Percentiles rank a stretch among this genome's conserved stretches.
Evolutionary conservation across 225 moss, liverwort and hornwort species (phyloP).

Genomic region (Asterella californica): DNA sequence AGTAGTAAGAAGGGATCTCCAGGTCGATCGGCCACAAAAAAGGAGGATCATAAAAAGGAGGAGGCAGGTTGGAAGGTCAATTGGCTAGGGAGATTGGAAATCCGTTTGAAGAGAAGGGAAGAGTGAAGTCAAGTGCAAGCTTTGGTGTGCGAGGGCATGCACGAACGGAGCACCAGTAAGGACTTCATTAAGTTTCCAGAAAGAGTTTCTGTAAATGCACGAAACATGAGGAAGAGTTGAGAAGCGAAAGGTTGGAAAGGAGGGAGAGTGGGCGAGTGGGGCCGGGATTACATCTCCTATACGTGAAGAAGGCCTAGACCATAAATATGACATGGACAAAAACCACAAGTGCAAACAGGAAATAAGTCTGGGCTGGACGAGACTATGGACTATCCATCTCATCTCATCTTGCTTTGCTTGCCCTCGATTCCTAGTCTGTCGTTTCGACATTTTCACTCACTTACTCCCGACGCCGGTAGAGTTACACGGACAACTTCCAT

Average conservation of each 20-base stretch:
- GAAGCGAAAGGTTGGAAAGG: background rate
- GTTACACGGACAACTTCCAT: background rate
- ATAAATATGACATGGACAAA: background rate
- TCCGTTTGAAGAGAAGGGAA: background rate
- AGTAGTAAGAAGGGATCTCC: too few relatives aligned
- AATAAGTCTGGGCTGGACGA: background rate
- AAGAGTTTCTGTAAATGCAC: background rate
- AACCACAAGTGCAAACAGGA: background rate
- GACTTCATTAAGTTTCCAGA: too few relatives aligned
- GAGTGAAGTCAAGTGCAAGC: background rate
- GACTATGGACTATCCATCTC: background rate
- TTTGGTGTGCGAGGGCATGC: background rate
- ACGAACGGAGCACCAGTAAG: background rate
- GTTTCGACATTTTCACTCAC: background rate
- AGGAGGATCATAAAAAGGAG: too few relatives aligned
- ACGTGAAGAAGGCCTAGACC: background rate
- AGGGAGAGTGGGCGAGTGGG: background rate
- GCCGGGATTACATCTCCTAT: background rate
- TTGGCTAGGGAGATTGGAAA: too few relatives aligned
- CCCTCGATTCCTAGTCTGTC: background rate
- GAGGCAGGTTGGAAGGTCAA: too few relatives aligned
- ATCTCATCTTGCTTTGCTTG: background rate
- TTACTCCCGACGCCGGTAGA: background rate
- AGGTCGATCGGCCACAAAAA: too few relatives aligned
- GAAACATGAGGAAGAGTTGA: constrained; percentile 1